Conservation (phyloP, 2,329 filamentous ascomycete species). For the Trematosphaeria pertusa region DNA sequence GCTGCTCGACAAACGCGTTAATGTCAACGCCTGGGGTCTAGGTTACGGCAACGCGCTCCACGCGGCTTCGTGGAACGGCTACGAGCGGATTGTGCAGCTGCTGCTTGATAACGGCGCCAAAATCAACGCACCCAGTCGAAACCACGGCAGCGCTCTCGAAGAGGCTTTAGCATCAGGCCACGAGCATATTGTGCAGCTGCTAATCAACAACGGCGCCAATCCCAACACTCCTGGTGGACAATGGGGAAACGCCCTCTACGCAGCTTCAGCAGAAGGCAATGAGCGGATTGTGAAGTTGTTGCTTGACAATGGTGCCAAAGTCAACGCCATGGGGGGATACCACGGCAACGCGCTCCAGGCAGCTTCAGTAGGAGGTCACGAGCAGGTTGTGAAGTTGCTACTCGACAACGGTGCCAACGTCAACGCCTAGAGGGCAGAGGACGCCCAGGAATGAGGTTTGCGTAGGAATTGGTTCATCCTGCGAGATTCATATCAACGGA, state of each 20-base stretch:
- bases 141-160: background rate
- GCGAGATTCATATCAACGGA: too few species aligned
- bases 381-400: background rate
- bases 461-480: too few species aligned
- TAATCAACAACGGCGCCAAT: background rate
- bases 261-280: background rate
- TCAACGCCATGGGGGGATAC: background rate
- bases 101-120: background rate
- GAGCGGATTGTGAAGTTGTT: background rate
- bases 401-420: background rate
- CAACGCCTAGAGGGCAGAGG: too few species aligned
- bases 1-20: too few species aligned
- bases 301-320: background rate
- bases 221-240: background rate
- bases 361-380: background rate
- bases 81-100: background rate
- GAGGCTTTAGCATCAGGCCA: background rate
- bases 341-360: background rate
- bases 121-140: background rate
- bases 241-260: background rate
- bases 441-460: too few species aligned
- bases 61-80: background rate
- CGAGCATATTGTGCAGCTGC: background rate
- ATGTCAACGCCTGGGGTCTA: too few species aligned
- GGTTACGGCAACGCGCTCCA: background rate